Percentiles rank a stretch among this genome's conserved stretches.
Evolutionary conservation across 2,329 filamentous ascomycete genomes (phyloP).

Genomic region (Penicillium occitanis): DNA sequence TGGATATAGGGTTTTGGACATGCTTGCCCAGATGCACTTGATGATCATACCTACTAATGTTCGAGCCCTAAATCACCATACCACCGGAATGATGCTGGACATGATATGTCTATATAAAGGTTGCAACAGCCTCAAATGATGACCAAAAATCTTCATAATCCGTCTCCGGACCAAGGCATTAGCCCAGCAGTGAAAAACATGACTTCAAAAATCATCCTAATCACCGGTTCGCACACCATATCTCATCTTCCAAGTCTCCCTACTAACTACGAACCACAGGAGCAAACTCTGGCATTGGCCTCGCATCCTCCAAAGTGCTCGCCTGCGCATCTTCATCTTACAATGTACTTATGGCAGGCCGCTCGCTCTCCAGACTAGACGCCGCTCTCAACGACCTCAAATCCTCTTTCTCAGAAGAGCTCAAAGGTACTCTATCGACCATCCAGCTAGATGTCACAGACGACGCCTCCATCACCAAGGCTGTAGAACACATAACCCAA

Average conservation of each 20-base stretch:
- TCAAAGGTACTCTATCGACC: conserved; percentile 10
- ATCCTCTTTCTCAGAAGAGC: not conserved
- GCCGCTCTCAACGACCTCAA: conserved; percentile 3
- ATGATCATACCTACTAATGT: not conserved
- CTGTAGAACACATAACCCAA: not conserved
- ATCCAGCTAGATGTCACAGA: conserved; percentile 18
- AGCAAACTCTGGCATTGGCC: conserved; percentile 31
- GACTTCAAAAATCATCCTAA: conserved; percentile 13
- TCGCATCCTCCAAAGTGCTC: conserved; percentile 27
- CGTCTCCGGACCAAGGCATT: not conserved
- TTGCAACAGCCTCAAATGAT: not conserved
- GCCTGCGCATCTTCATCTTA: conserved; percentile 22
- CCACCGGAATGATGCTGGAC: not conserved
- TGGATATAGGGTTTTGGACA: not conserved
- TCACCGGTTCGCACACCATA: conserved; percentile 3
- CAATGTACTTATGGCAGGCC: conserved; percentile 16
- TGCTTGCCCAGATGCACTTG: not conserved
- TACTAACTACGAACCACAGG: conserved; percentile 20
- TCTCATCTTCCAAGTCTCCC: no score
- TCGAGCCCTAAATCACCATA: not conserved
- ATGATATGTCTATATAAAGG: not conserved
- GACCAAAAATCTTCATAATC: no score
- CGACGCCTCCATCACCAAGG: conserved; percentile 14
- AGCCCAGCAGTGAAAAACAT: not conserved
- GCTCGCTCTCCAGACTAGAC: not conserved